Conservation (phyloP, 129 eudicot species). For the Arctium minus region DNA sequence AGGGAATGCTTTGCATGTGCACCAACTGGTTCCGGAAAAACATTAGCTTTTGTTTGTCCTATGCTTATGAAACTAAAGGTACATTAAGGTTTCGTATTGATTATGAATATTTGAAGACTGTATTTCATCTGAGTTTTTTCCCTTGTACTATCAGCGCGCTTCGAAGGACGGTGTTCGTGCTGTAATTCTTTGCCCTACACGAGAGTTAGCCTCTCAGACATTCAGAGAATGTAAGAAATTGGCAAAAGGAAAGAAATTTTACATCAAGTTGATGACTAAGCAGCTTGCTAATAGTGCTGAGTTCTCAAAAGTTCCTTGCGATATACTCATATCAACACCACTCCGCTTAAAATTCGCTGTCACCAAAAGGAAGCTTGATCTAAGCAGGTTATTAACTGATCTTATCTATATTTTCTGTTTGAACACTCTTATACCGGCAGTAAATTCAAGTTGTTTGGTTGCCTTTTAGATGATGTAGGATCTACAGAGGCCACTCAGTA, state of each 20-base stretch:
- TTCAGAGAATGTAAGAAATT: conserved; percentile 88
- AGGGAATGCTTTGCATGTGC: conserved; percentile 98
- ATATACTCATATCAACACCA: conserved; percentile 87
- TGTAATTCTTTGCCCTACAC: conserved; percentile 83
- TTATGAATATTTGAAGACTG: neutral
- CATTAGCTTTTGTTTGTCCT: conserved; percentile 86
- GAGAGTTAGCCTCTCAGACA: conserved; percentile 98
- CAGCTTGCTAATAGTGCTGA: conserved; percentile 78
- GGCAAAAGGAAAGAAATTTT: conserved; percentile 76
- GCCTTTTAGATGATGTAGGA: no score
- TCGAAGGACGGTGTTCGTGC: conserved; percentile 82
- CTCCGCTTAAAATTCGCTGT: conserved; percentile 62
- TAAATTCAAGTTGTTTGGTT: neutral
- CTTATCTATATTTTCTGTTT: neutral
- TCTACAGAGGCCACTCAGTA: no score
- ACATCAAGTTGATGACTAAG: conserved; percentile 84
- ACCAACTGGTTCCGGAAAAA: conserved; percentile 98
- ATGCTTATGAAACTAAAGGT: conserved; percentile 94
- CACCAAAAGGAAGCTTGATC: conserved; percentile 77
- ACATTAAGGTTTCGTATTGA: conserved; percentile 8
- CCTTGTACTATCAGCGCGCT: conserved; percentile 43
- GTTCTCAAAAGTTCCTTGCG: conserved; percentile 77
- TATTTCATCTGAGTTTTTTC: conserved; percentile 5
- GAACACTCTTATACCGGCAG: neutral
- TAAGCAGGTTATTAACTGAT: conserved; percentile 57